phyloP scores from a whole-genome alignment of 441 rosid species.

The Pelargonium exstipulatum region DNA sequence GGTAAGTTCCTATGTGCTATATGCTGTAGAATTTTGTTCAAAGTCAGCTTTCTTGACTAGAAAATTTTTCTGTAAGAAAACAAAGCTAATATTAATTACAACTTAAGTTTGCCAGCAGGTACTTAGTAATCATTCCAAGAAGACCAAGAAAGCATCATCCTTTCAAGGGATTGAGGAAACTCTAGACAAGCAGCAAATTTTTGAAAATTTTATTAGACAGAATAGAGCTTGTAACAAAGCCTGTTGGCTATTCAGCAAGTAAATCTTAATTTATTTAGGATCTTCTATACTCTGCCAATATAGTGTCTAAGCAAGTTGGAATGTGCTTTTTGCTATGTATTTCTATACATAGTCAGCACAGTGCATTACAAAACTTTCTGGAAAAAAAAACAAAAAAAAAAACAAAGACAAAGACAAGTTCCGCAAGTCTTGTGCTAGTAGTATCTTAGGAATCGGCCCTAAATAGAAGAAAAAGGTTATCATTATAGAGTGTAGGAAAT shows the following conservation, averaged over 20 bases:
- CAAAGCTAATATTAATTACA: not conserved
- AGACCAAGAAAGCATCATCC: not conserved
- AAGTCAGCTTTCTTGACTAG: not conserved
- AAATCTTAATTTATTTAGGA: not conserved
- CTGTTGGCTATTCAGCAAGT: not conserved
- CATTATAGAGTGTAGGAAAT: not conserved
- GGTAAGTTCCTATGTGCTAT: slow-evolving; percentile 24
- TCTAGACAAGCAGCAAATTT: not conserved
- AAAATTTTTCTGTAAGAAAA: not conserved
- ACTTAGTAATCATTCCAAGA: not conserved
- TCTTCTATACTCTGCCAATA: not conserved
- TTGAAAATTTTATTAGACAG: not conserved
- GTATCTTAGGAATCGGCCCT: not conserved
- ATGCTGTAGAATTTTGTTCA: not conserved
- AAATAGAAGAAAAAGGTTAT: not conserved
- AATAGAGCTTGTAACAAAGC: not conserved
- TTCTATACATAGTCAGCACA: not conserved
- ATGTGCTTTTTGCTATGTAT: not conserved
- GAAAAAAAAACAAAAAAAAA: not conserved
- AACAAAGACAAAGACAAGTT: not conserved
- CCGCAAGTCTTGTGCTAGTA: not conserved
- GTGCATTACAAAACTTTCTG: not conserved
- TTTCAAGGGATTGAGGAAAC: not conserved
- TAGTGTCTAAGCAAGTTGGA: not conserved
- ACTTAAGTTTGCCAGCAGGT: not conserved